Evolutionary conservation across 306 rosid genomes (phyloP).

Genomic region (Dryas octopetala): DNA sequence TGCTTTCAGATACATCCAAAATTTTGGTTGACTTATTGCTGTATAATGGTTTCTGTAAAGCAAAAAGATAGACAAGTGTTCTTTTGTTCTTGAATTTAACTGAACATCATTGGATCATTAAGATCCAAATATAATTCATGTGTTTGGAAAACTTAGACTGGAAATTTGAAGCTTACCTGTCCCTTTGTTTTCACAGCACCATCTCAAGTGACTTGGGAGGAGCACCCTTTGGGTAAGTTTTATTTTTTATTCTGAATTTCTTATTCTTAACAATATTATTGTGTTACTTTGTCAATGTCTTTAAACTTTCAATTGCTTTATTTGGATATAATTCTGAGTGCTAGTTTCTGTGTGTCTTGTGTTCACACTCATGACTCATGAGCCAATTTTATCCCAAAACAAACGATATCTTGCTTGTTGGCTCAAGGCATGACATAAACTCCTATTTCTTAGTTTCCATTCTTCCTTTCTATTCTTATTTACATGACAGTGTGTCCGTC

Average conservation of each 20-base stretch:
- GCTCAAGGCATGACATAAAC: not conserved
- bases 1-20: not conserved
- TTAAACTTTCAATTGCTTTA: not conserved
- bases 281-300: not conserved
- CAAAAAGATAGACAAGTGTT: not conserved
- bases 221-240: slow-evolving; percentile 88
- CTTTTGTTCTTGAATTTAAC: not conserved
- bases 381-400: not conserved
- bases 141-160: slow-evolving; percentile 6
- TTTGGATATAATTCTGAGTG: not conserved
- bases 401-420: not conserved
- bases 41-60: not conserved
- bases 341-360: not conserved
- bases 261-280: not conserved
- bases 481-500: not conserved
- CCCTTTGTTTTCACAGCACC: slow-evolving; percentile 53
- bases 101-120: not conserved
- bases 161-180: not conserved
- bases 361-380: not conserved
- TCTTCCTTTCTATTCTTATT: not conserved
- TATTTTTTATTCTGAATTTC: not conserved
- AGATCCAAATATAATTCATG: not conserved
- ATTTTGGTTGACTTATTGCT: not conserved
- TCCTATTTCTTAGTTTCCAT: not conserved
- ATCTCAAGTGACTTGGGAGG: slow-evolving; percentile 80